Evolutionary conservation across 805 yeast species (phyloP), one percentile per base, ranked within the genome.

Genomic region (Candida glaebosa): DNA sequence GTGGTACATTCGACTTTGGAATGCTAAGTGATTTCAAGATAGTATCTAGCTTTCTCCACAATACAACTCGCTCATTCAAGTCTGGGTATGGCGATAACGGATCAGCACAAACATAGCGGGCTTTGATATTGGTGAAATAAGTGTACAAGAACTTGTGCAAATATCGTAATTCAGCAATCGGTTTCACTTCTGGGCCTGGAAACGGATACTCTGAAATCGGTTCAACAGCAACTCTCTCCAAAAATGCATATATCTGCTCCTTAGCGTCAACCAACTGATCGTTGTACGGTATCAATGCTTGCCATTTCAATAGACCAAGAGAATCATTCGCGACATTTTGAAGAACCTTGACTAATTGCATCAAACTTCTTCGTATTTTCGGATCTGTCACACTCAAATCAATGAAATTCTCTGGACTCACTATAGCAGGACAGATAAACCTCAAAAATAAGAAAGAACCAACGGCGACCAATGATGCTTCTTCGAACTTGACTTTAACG

Each of bases 301-400:
- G 82, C 78, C 86, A 80, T 57, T 80, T 89, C 37, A 83, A 64
- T 17, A 82, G 61, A 4, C 73, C 69, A 3, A 86, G 70, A 0
- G 95, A 74, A 20, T 88, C 90, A 58, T 90, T 91, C 1, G 95
- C 96, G 66, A 90, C 78, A 49, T 84, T 79, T 62, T 91, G 98
- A 16, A 91, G 65, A 15, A 85, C 82, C 52, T 88, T 87, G 2
- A 96, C 96, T 25, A 90, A 60, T 41, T 86, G 81, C 45, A 90
- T 79, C 38, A 87, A 73, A 0, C 87, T 77, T 48, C 96, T 73
- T 46, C 88, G 76, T 52, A 56, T 73, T 35, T 60, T 65, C 3
- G 61, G 57, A 40, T 56, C 53, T 8, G 52, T 49, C 4, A 55
- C 49, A 2, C 57, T 49, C 20, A 65, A 51, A 34, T 57, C 63